Conservation (phyloP, 805 yeast genomes). For the Zygoascus biomembranicola region DNA sequence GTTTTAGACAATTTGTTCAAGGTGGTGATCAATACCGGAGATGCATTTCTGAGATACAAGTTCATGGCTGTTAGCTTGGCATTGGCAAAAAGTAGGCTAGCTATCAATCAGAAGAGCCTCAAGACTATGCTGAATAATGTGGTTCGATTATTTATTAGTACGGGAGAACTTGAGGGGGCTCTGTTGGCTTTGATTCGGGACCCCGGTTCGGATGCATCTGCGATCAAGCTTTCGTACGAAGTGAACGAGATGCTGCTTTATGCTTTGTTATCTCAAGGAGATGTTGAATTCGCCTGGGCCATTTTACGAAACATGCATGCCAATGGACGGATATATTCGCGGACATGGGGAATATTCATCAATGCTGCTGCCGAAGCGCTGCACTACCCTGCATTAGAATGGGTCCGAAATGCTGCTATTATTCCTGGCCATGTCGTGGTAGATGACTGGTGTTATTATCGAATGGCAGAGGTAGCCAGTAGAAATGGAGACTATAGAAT, state of each 20-base stretch:
- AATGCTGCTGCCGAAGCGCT: slow-evolving; percentile 16
- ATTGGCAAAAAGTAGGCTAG: background rate
- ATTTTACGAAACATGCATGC: slow-evolving; percentile 17
- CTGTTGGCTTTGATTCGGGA: slow-evolving; percentile 18
- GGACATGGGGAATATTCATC: slow-evolving; percentile 28
- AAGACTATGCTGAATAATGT: slow-evolving; percentile 9
- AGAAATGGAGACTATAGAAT: slow-evolving; percentile 21
- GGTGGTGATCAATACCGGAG: slow-evolving; percentile 6
- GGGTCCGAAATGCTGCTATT: slow-evolving; percentile 21
- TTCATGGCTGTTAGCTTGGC: background rate
- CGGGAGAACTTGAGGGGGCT: slow-evolving; percentile 18
- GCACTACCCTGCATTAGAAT: slow-evolving; percentile 21
- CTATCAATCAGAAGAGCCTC: background rate
- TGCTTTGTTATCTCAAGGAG: slow-evolving; percentile 19
- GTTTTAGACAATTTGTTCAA: slow-evolving; percentile 2
- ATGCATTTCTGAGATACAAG: slow-evolving; percentile 3
- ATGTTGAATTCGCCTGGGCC: slow-evolving; percentile 22
- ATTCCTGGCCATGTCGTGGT: slow-evolving; percentile 25
- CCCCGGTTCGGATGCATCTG: slow-evolving; percentile 11
- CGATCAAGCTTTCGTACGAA: slow-evolving; percentile 4
- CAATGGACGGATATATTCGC: slow-evolving; percentile 17
- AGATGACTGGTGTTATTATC: slow-evolving; percentile 23
- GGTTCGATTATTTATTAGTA: slow-evolving; percentile 15
- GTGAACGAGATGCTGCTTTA: slow-evolving; percentile 22
- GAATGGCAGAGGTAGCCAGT: slow-evolving; percentile 22